phyloP scores from a whole-genome alignment of 2,329 filamentous ascomycete genomes.

The Pseudocercospora eumusae region DNA sequence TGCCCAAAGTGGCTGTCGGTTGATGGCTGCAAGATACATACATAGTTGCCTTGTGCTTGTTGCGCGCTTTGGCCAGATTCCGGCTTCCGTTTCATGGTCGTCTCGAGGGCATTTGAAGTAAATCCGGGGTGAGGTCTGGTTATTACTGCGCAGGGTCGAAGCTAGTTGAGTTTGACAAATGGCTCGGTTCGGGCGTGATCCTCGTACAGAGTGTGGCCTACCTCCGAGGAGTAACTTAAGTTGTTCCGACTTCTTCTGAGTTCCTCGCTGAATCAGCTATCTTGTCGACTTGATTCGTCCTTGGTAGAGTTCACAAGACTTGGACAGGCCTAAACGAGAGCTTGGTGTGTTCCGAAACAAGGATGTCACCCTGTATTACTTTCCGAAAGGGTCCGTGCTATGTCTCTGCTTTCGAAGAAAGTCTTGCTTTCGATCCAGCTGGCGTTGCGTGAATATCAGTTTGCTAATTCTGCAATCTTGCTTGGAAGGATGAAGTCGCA shows the following conservation, averaged over 20 bases:
- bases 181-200: not conserved
- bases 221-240: too few species aligned
- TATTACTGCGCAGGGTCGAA: not conserved
- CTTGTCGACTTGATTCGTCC: too few species aligned
- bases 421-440: not conserved
- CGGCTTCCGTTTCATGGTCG: conserved; percentile 6
- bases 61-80: not conserved
- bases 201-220: too few species aligned
- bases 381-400: not conserved
- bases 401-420: not conserved
- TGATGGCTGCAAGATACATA: not conserved
- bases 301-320: too few species aligned
- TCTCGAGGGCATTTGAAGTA: conserved; percentile 1
- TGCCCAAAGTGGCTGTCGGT: not conserved
- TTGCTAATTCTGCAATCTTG: not conserved
- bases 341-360: too few species aligned
- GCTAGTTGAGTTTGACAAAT: conserved; percentile 1
- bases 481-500: not conserved
- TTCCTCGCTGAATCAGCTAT: too few species aligned
- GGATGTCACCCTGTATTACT: not conserved
- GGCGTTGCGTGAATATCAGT: not conserved
- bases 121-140: conserved; percentile 3
- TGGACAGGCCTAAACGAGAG: too few species aligned
- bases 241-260: too few species aligned
- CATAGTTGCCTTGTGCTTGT: not conserved